phyloP scores from a whole-genome alignment of 2,329 filamentous ascomycete genomes.

The Colletotrichum siamense region DNA sequence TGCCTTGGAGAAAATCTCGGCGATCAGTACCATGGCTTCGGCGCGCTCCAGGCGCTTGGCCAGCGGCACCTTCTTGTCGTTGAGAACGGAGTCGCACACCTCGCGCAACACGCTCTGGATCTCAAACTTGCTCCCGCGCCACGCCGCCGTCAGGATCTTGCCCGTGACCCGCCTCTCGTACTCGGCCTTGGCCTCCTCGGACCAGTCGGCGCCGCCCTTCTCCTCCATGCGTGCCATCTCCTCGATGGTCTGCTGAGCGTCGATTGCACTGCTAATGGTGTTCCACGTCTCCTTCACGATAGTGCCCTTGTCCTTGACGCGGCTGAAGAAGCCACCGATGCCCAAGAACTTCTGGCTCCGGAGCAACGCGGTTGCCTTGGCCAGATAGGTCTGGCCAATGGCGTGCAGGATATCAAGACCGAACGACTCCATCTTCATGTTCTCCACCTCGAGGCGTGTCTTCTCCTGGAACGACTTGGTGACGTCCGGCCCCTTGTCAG shows the following conservation, averaged over 20 bases:
- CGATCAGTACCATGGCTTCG: conserved; percentile 85
- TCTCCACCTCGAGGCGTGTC: conserved; percentile 92
- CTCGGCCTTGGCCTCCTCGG: conserved; percentile 94
- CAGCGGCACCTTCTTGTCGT: conserved; percentile 78
- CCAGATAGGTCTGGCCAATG: conserved; percentile 88
- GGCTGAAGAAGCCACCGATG: conserved; percentile 91
- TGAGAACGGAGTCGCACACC: conserved; percentile 88
- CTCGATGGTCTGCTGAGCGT: conserved; percentile 98
- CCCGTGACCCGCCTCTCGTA: conserved; percentile 96
- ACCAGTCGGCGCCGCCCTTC: conserved; percentile 95
- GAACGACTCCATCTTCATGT: conserved; percentile 99
- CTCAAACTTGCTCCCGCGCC: conserved; percentile 96
- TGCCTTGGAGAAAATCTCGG: conserved; percentile 87
- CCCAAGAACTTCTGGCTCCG: conserved; percentile 98
- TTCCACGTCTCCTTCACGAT: conserved; percentile 99
- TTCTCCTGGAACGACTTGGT: conserved; percentile 92
- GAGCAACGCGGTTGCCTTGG: conserved; percentile 85
- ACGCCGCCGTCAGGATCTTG: conserved; percentile 96
- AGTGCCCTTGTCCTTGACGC: conserved; percentile 94
- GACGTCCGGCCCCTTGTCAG: conserved; percentile 85
- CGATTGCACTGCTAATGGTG: conserved; percentile 94
- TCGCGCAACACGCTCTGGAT: conserved; percentile 95
- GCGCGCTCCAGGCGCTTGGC: conserved; percentile 90
- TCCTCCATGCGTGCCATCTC: conserved; percentile 98
- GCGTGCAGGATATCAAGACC: conserved; percentile 95